Evolutionary conservation across 176 grass and related monocot genomes (phyloP), one percentile per base, ranked within the genome.

Genomic region (Eragrostis curvula): DNA sequence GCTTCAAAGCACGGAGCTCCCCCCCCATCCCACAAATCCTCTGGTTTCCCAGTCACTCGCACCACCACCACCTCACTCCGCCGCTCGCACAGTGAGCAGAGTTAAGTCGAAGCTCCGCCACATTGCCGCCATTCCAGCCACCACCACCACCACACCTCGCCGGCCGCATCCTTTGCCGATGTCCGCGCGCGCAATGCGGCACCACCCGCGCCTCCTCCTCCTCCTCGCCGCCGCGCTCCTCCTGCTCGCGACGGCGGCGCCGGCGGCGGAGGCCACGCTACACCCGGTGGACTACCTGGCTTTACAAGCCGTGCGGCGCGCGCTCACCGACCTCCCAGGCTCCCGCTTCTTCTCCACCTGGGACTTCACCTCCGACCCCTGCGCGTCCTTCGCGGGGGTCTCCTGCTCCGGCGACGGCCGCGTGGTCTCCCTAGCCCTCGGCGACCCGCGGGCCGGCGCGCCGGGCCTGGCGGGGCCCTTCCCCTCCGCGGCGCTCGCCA

Each of bases 291-390:
- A 96, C 80, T 96, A 89, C 77, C 83, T 96, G 1, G 84, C 80
- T 21, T 81, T 96, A 3, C 90, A 96, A 30, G 41, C 77, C 0
- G 50, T 96, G 2, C 90, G 84, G 9, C 78, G 73, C 1, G 61
- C 83, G 24, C 91, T 96, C 47, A 57, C 73, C 0, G 94, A 96
- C 83, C 77, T 89, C 3, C 86, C 83, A 0, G 90, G 88, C 39
- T 90, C 88, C 12, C 18, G 45, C n/a, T 96, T 93, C 88, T 96
- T 96, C 88, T 51, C 73, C 1, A 70, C 80, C 0, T 96, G 94
- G 94, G 94, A 96, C 83, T 96, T 96, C 86, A 96, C 94, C 5
- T 70, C 66, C 2, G 94, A 97, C 87, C 91, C 94, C 21, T 94
- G 94, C 82, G 41, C 56, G n/a, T 2, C 1, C 1, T 97, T 97